Evolutionary conservation across 306 rosid species (phyloP).

Genomic region (Hylodesmum podocarpum): DNA sequence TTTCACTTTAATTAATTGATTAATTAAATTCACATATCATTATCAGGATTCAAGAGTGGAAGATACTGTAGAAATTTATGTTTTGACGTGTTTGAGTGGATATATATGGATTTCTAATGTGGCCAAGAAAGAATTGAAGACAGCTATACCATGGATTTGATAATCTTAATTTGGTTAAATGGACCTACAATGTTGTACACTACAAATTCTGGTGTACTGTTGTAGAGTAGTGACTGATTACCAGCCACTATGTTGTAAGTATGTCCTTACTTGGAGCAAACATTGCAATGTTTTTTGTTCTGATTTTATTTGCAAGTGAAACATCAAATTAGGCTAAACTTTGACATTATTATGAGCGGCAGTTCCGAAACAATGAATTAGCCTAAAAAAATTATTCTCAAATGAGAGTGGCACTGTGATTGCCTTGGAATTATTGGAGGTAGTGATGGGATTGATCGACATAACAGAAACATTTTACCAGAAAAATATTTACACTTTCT

Average conservation of each 20-base stretch:
- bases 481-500: conserved; percentile 16
- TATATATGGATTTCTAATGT: conserved; percentile 1
- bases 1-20: background rate
- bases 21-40: background rate
- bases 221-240: conserved; percentile 11
- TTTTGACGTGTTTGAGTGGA: conserved; percentile 14
- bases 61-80: background rate
- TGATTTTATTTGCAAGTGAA: conserved; percentile 27
- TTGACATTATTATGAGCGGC: conserved; percentile 23
- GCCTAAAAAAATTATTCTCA: conserved; percentile 31
- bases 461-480: background rate
- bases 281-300: background rate
- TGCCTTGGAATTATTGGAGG: conserved; percentile 34
- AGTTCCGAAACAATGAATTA: conserved; percentile 29
- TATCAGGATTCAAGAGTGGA: background rate
- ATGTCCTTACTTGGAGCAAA: conserved; percentile 14
- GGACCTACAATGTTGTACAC: background rate
- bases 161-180: conserved; percentile 1
- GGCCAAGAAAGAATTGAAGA: conserved; percentile 27
- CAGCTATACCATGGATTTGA: conserved; percentile 30
- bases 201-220: background rate
- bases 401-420: conserved; percentile 6
- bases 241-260: conserved; percentile 17
- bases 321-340: conserved; percentile 27
- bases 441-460: conserved; percentile 34